Evolutionary conservation across 2,329 filamentous ascomycete genomes (phyloP).

Genomic region (Periconia macrospinosa): DNA sequence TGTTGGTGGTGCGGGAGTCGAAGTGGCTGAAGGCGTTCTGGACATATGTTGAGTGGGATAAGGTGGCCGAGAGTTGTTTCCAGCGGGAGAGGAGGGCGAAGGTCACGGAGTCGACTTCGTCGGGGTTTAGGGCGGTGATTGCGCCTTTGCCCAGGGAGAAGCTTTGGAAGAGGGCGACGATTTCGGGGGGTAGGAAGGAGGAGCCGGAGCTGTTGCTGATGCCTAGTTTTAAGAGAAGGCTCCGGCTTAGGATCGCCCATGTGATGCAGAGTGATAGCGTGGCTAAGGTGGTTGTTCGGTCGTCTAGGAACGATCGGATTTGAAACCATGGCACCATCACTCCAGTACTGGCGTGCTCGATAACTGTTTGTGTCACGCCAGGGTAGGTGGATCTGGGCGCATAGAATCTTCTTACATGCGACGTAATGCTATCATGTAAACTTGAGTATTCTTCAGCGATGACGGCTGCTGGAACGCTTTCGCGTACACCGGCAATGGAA

Average conservation of each 20-base stretch:
- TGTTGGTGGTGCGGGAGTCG: constrained; percentile 16
- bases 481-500: constrained; percentile 1
- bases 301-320: constrained; percentile 2
- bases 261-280: constrained; percentile 13
- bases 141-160: constrained; percentile 10
- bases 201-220: constrained; percentile 12
- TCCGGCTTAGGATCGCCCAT: constrained; percentile 15
- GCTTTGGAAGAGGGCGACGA: constrained; percentile 17
- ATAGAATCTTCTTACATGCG: constrained; percentile 15
- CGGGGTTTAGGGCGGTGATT: constrained; percentile 3
- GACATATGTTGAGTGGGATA: constrained; percentile 14
- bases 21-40: constrained; percentile 13
- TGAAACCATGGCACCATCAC: constrained; percentile 10
- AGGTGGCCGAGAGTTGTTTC: constrained; percentile 15
- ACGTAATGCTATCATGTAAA: constrained; percentile 7
- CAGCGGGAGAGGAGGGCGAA: constrained; percentile 14
- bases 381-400: not conserved
- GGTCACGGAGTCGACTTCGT: constrained; percentile 6
- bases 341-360: constrained; percentile 15
- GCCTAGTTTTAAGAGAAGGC: constrained; percentile 15
- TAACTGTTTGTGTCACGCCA: constrained; percentile 1
- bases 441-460: constrained; percentile 9
- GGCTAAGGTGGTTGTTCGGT: constrained; percentile 6
- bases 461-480: not conserved
- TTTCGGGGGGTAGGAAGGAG: constrained; percentile 16